Evolutionary conservation across 2,329 filamentous ascomycete genomes (phyloP).

Genomic region (Achaetomium macrosporum): DNA sequence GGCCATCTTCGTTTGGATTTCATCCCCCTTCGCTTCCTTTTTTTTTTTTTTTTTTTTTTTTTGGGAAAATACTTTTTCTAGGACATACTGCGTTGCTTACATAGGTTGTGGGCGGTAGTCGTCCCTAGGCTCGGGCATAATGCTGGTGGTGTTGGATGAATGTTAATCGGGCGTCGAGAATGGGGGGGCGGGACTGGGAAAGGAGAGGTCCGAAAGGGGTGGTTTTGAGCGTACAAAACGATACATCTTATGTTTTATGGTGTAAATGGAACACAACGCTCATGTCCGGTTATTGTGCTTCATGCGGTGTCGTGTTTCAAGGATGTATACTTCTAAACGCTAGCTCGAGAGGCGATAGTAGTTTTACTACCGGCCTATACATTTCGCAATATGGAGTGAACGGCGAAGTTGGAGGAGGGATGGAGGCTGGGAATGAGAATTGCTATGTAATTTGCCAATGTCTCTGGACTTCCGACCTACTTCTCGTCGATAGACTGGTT

Average conservation of each 20-base stretch:
- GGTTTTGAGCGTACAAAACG: neutral
- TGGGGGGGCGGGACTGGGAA: neutral
- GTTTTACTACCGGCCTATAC: too few relatives aligned
- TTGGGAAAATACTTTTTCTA: neutral
- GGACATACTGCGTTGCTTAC: neutral
- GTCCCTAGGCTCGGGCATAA: neutral
- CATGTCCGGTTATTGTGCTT: neutral
- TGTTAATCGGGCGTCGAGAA: neutral
- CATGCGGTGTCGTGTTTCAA: neutral
- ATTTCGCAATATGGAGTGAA: too few relatives aligned
- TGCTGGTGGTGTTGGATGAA: neutral
- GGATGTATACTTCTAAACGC: neutral
- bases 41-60: neutral
- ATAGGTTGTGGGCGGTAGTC: neutral
- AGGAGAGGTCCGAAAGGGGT: neutral
- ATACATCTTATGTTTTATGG: neutral
- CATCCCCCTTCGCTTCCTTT: neutral
- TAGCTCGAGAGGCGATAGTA: neutral
- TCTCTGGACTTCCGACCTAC: too few relatives aligned
- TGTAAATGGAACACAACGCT: neutral
- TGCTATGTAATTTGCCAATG: too few relatives aligned
- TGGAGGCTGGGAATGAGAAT: too few relatives aligned
- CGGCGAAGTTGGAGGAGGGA: too few relatives aligned
- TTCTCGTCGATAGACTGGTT: too few relatives aligned
- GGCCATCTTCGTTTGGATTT: neutral